phyloP scores from a whole-genome alignment of 106 monocot genomes.

The Dendrobium officinale region DNA sequence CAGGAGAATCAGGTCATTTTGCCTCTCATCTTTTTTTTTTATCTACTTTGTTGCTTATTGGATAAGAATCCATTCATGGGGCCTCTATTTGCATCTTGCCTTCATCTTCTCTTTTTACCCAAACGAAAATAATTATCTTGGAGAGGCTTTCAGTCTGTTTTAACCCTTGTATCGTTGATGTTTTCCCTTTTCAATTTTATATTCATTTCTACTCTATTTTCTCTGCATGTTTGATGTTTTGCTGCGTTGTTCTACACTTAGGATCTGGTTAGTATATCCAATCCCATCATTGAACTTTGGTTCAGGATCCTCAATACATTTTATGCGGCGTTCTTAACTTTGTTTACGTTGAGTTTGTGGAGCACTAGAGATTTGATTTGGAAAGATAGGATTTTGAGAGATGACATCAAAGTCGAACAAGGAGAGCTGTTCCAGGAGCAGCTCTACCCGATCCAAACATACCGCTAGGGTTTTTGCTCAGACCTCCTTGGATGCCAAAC shows the following conservation, averaged over 20 bases:
- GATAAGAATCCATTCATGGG: conserved; percentile 2
- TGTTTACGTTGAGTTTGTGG: not conserved
- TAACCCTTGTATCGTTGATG: no score
- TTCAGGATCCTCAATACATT: not conserved
- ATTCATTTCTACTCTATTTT: not conserved
- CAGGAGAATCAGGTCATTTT: not conserved
- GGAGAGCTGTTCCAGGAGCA: conserved; percentile 42
- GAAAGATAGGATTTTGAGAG: conserved; percentile 1
- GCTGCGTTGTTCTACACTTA: no score
- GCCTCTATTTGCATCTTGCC: not conserved
- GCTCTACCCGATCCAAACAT: conserved; percentile 47
- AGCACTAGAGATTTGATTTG: not conserved
- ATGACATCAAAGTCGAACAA: conserved; percentile 56
- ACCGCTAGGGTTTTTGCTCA: conserved; percentile 49
- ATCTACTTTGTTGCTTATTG: not conserved
- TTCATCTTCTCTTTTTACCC: not conserved
- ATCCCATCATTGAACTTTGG: no score
- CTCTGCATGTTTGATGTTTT: not conserved
- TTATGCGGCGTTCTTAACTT: not conserved
- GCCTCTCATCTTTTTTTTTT: not conserved
- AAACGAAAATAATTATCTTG: not conserved
- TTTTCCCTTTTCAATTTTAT: not conserved
- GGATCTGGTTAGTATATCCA: no score
- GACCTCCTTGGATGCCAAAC: conserved; percentile 62
- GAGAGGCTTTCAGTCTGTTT: not conserved